Evolutionary conservation across 139 green algal species (phyloP).

Genomic region (Nannochloris sp.): DNA sequence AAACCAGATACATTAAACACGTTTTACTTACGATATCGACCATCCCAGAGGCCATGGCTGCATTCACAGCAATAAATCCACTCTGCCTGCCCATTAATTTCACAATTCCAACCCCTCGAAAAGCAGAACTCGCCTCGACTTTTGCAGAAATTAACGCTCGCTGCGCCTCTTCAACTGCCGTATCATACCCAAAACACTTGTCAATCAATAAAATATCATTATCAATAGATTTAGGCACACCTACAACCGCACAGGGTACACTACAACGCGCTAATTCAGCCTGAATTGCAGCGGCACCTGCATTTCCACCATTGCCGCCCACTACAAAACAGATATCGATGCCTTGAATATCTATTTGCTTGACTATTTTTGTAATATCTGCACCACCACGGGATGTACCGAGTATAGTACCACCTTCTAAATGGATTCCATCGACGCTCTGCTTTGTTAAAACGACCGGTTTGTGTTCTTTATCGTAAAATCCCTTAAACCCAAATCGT

Average conservation of each 20-base stretch:
- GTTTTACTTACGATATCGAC: slow-evolving; percentile 35
- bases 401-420: slow-evolving; percentile 93
- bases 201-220: slow-evolving; percentile 92
- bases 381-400: slow-evolving; percentile 87
- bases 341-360: slow-evolving; percentile 89
- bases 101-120: slow-evolving; percentile 69
- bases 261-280: slow-evolving; percentile 42
- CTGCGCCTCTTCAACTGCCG: slow-evolving; percentile 77
- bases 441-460: slow-evolving; percentile 76
- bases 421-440: slow-evolving; percentile 87
- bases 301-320: slow-evolving; percentile 87
- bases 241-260: slow-evolving; percentile 71
- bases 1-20: too few relatives aligned
- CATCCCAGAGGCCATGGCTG: slow-evolving; percentile 61
- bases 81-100: slow-evolving; percentile 81
- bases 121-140: slow-evolving; percentile 65
- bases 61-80: slow-evolving; percentile 82
- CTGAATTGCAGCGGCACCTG: slow-evolving; percentile 69
- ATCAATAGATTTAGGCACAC: slow-evolving; percentile 97
- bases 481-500: slow-evolving; percentile 76
- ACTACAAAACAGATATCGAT: slow-evolving; percentile 97
- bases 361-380: slow-evolving; percentile 94
- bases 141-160: slow-evolving; percentile 36
- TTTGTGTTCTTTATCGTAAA: slow-evolving; percentile 67
- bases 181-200: slow-evolving; percentile 80